phyloP scores from a whole-genome alignment of 2,329 filamentous ascomycete species.

The Alternaria dauci region DNA sequence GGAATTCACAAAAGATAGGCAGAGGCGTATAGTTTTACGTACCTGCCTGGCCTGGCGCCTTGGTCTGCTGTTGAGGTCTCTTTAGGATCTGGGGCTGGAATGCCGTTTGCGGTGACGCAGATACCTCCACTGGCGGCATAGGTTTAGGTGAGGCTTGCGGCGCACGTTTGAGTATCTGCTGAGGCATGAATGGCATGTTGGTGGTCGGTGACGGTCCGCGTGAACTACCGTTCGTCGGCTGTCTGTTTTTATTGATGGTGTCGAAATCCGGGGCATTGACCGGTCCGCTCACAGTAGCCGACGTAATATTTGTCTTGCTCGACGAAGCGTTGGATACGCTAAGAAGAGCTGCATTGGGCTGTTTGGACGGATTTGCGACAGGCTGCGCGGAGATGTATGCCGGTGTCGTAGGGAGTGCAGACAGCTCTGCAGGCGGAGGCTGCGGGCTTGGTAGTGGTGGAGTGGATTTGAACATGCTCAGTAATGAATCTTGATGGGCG shows the following conservation, averaged over 20 bases:
- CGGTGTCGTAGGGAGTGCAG: slow-evolving; percentile 54
- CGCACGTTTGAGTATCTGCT: slow-evolving; percentile 37
- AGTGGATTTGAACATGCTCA: slow-evolving; percentile 55
- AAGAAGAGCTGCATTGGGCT: slow-evolving; percentile 30
- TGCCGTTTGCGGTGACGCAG: slow-evolving; percentile 23
- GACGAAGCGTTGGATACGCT: slow-evolving; percentile 28
- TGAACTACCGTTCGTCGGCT: slow-evolving; percentile 33
- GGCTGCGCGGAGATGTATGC: slow-evolving; percentile 36
- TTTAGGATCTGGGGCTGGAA: slow-evolving; percentile 51
- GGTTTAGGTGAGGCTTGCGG: slow-evolving; percentile 15
- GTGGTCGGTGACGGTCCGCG: slow-evolving; percentile 41
- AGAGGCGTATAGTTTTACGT: background rate
- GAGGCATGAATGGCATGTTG: slow-evolving; percentile 38
- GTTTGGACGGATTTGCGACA: slow-evolving; percentile 23
- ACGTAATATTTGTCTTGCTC: slow-evolving; percentile 41
- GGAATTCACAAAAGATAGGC: background rate
- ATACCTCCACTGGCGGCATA: slow-evolving; percentile 13
- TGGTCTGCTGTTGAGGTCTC: slow-evolving; percentile 42
- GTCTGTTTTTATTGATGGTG: slow-evolving; percentile 46
- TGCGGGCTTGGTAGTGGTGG: slow-evolving; percentile 37
- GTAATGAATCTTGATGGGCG: slow-evolving; percentile 56
- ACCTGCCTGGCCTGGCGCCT: slow-evolving; percentile 7
- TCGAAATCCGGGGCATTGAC: slow-evolving; percentile 54
- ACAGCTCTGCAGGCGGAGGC: slow-evolving; percentile 57
- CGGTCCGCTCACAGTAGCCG: slow-evolving; percentile 54